These are phyloP conservation scores for Amorphotheca resinae DNA, from an alignment of 495 filamentous ascomycete species.

Conservation along the genomic window DNA sequence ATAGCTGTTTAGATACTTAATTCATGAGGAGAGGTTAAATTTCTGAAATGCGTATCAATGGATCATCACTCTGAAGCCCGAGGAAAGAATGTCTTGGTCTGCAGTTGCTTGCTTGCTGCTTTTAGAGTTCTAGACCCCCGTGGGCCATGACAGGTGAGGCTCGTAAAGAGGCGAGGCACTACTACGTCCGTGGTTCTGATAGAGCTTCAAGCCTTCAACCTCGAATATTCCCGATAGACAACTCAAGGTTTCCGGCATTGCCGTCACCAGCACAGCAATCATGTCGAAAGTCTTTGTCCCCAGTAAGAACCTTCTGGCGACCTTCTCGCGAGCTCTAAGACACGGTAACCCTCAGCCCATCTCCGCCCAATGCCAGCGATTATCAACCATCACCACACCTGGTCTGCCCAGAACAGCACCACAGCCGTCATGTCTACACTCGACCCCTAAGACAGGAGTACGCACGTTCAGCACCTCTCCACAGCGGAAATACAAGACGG, in stretches of 20 bases:
- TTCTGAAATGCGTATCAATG: no score
- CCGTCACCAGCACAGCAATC: conserved; percentile 8
- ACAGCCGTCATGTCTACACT: conserved; percentile 2
- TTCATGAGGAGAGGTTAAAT: background rate
- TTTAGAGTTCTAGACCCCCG: background rate
- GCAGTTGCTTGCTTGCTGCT: background rate
- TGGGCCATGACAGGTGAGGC: no score
- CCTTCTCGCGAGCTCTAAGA: conserved; percentile 6
- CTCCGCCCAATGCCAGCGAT: conserved; percentile 5
- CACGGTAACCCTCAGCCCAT: background rate
- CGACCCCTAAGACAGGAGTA: background rate
- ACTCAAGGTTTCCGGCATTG: no score
- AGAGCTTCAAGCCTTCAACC: background rate
- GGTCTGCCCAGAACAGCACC: background rate
- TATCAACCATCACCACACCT: conserved; percentile 1
- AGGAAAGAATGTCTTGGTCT: no score
- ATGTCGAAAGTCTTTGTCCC: conserved; percentile 17
- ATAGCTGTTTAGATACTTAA: conserved; percentile 1
- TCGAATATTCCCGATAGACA: no score
- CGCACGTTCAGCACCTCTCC: conserved; percentile 7
- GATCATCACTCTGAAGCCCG: no score
- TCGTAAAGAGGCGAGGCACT: background rate
- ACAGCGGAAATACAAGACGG: conserved; percentile 34
- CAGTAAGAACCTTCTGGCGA: conserved; percentile 12
- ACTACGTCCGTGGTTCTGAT: no score